Percentiles rank a stretch among this genome's conserved stretches.
These are phyloP conservation scores for Coelastrella sp. DNA, from an alignment of 139 green algal genomes.

Conservation along the genomic window DNA sequence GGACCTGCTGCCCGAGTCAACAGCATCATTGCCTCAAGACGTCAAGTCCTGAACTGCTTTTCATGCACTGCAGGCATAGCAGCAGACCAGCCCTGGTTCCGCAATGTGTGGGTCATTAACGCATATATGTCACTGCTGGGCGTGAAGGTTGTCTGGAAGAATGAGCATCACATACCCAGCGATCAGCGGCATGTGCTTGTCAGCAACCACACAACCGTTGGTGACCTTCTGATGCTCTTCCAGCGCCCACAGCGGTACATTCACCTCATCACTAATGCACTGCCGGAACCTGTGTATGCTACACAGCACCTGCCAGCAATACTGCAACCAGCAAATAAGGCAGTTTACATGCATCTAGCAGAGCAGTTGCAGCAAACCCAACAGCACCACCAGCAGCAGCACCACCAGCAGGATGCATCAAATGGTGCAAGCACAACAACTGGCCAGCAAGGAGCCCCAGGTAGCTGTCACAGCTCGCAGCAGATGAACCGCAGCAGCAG, in stretches of 20 bases:
- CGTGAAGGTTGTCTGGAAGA: slow-evolving; percentile 55
- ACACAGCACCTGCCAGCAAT: slow-evolving; percentile 59
- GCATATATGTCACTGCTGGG: slow-evolving; percentile 60
- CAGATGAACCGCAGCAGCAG: slow-evolving; percentile 16
- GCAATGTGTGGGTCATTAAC: slow-evolving; percentile 28
- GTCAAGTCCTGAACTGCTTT: neutral
- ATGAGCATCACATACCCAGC: slow-evolving; percentile 53
- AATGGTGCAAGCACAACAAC: neutral
- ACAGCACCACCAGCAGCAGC: neutral
- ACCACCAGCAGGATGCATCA: slow-evolving; percentile 26
- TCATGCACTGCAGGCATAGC: slow-evolving; percentile 37
- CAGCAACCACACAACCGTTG: slow-evolving; percentile 67
- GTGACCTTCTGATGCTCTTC: slow-evolving; percentile 76
- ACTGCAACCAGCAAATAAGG: slow-evolving; percentile 59
- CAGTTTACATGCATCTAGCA: slow-evolving; percentile 57
- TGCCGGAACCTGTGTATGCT: slow-evolving; percentile 53
- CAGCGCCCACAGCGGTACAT: slow-evolving; percentile 50
- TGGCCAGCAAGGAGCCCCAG: neutral
- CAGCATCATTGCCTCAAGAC: no score
- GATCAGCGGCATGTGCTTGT: slow-evolving; percentile 66
- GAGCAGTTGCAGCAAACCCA: neutral
- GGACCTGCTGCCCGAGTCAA: no score
- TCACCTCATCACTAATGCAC: slow-evolving; percentile 65
- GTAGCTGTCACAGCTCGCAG: neutral
- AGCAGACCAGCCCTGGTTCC: slow-evolving; percentile 52